Base-by-base conservation (phyloP, 805 yeast genomes). In the Candida golubevii region DNA sequence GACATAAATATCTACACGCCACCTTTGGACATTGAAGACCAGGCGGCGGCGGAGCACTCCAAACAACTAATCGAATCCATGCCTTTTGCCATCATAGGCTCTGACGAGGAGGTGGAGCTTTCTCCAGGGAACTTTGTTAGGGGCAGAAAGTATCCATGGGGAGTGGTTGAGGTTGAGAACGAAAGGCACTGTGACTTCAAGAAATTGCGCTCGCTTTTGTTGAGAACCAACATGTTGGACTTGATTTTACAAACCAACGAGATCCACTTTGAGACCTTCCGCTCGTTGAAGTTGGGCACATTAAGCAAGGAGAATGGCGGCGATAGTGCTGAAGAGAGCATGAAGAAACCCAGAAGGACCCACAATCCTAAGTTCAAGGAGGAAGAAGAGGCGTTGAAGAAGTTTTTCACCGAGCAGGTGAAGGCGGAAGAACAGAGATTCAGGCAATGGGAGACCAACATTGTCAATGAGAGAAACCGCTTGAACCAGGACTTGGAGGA, bases 391-490 rank as follows among this genome's bases (percentile, higher is more conserved):
- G 85, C 90, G 30, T 76, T 93, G 62, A 88, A 93, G 78, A 85
- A 86, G 69, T 86, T 86, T 66, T 93, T 93, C 70, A 91, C 98
- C 8, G 97, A 90, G 66, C 97, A 93, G 72, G 75, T 93, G 48
- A 90, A 91, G 71, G 86, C 86, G 38, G 99, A 93, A 71, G 99
- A 93, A 61, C 95, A 88, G 60, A 80, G 99, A 62, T 93, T 93
- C 50, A 87, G 95, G 74, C 96, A 91, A 74, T 93, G 99, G 99
- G 97, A 90, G 71, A 87, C 89, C 57, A 91, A 93, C 63, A 88
- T 93, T 56, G 93, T 89, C 55, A 88, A 88, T 56, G 97, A 93
- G 72, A 85, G 96, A 71, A 87, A 89, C 67, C 80, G 96, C 65
- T 77, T 93, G 63, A 93, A 93, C 70, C 85, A 85, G 66, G 99